phyloP scores from a whole-genome alignment of 2,329 filamentous ascomycete genomes.

The Leptographium wingfieldii region DNA sequence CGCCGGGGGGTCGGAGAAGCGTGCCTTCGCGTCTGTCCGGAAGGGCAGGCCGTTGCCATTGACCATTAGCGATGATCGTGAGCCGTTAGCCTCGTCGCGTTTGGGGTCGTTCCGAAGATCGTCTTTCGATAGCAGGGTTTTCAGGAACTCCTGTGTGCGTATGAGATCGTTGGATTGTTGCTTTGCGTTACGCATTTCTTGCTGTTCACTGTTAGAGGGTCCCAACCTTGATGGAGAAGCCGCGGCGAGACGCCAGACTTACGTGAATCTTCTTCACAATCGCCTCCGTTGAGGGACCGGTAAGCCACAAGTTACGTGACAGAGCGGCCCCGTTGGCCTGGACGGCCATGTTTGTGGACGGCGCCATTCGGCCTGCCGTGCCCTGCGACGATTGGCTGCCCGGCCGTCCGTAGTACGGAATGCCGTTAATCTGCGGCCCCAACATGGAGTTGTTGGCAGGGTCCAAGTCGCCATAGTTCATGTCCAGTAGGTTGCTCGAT shows the following conservation, averaged over 20 bases:
- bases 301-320: conserved; percentile 74
- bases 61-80: conserved; percentile 20
- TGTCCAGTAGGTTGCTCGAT: conserved; percentile 65
- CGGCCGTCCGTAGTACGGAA: conserved; percentile 58
- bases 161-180: conserved; percentile 78
- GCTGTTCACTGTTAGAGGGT: conserved; percentile 32
- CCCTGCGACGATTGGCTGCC: conserved; percentile 53
- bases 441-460: conserved; percentile 64
- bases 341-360: conserved; percentile 33
- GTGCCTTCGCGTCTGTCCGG: conserved; percentile 63
- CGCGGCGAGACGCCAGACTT: conserved; percentile 24
- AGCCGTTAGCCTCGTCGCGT: conserved; percentile 27
- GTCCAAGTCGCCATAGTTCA: conserved; percentile 88
- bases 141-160: conserved; percentile 71
- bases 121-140: conserved; percentile 62
- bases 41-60: conserved; percentile 41
- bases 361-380: conserved; percentile 49
- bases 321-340: conserved; percentile 51
- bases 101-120: conserved; percentile 46
- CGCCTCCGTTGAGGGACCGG: conserved; percentile 84
- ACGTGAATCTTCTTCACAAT: conserved; percentile 81
- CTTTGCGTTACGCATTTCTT: conserved; percentile 80
- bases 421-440: conserved; percentile 48
- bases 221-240: neutral
- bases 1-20: conserved; percentile 86